Evolutionary conservation across 768 basidiomycete genomes (phyloP).

Genomic region (Serendipita sp.): DNA sequence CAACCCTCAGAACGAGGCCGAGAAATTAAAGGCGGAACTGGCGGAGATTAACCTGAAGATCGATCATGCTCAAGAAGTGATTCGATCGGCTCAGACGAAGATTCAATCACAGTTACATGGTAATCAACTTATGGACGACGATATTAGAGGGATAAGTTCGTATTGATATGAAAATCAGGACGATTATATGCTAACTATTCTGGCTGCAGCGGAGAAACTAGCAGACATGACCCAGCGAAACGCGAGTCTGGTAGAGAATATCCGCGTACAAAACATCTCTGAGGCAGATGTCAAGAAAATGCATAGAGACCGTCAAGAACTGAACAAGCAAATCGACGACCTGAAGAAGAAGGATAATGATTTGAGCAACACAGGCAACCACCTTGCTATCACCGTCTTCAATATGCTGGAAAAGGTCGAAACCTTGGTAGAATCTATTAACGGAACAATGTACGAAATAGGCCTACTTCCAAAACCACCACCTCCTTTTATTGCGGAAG

Average conservation of each 20-base stretch:
- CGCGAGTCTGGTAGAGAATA: conserved; percentile 41
- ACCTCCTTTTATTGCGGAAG: conserved; percentile 50
- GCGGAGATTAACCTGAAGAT: conserved; percentile 52
- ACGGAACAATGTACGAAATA: conserved; percentile 51
- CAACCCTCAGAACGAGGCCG: conserved; percentile 32
- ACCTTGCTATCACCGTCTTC: conserved; percentile 69
- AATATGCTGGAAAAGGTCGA: conserved; percentile 70
- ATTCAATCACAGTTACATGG: conserved; percentile 8
- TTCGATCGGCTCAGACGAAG: neutral
- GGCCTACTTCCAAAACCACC: conserved; percentile 64
- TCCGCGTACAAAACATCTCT: conserved; percentile 76
- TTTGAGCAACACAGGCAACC: conserved; percentile 53
- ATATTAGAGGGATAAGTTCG: conserved; percentile 7
- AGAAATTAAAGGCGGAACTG: conserved; percentile 50
- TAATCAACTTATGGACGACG: conserved; percentile 11
- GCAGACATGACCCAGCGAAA: conserved; percentile 51
- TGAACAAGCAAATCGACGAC: conserved; percentile 57
- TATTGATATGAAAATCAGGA: neutral
- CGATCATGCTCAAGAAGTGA: conserved; percentile 29
- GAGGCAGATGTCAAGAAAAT: conserved; percentile 84
- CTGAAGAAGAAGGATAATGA: conserved; percentile 62
- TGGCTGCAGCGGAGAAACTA: conserved; percentile 37
- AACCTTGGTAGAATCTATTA: conserved; percentile 67
- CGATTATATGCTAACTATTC: neutral
- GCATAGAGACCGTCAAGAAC: conserved; percentile 74